These are phyloP conservation scores for Arctium minus DNA, from an alignment of 129 eudicot species.

Conservation along the genomic window DNA sequence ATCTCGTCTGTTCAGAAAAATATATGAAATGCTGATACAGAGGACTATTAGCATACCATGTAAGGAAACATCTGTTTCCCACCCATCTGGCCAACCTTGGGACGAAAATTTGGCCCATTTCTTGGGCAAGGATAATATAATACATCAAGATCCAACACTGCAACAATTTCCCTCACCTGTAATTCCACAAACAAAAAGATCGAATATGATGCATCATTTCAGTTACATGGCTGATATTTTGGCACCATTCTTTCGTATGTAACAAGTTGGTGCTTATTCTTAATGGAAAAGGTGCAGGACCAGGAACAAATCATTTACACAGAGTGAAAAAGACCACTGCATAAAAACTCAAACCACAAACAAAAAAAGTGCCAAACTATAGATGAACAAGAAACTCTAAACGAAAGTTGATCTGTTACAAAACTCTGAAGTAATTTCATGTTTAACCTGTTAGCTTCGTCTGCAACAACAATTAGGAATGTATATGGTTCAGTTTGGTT, in stretches of 20 bases:
- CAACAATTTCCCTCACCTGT: constrained; percentile 94
- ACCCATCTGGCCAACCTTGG: constrained; percentile 83
- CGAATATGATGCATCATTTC: background rate
- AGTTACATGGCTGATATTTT: background rate
- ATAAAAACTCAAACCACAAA: background rate
- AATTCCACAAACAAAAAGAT: constrained; percentile 4
- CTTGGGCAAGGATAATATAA: constrained; percentile 93
- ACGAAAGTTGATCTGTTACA: background rate
- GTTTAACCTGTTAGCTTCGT: background rate
- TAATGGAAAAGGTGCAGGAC: background rate
- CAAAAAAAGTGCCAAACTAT: background rate
- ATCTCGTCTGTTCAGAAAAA: background rate
- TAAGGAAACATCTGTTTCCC: constrained; percentile 91
- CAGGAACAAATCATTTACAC: background rate
- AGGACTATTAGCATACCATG: constrained; percentile 54
- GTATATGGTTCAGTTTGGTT: background rate
- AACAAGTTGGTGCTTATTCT: background rate
- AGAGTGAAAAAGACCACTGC: background rate
- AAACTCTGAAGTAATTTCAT: background rate
- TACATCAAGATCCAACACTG: constrained; percentile 91
- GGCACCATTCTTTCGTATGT: background rate
- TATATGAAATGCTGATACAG: background rate
- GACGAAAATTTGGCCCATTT: constrained; percentile 94
- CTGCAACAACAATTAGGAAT: background rate
- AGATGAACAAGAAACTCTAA: background rate